A percentile compares a stretch with the other conserved stretches of the same genome.
These are phyloP conservation scores for Fusarium ramigenum DNA, from an alignment of 2,329 filamentous ascomycete species.

Conservation along the genomic window DNA sequence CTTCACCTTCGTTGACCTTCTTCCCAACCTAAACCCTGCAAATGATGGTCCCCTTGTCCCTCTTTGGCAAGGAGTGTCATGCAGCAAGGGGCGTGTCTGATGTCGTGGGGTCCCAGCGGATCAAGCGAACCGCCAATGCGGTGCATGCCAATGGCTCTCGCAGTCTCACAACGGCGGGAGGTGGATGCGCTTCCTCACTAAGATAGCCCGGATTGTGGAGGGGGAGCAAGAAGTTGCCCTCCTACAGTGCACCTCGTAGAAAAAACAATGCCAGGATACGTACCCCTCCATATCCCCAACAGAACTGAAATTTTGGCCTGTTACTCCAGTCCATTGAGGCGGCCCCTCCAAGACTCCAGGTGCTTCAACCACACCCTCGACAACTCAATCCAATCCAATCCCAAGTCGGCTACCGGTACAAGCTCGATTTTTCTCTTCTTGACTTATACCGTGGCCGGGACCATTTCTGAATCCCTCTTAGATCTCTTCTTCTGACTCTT, in stretches of 20 bases:
- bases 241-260: not conserved
- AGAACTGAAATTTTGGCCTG: conserved; percentile 52
- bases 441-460: conserved; percentile 45
- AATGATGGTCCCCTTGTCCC: conserved; percentile 31
- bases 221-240: conserved; percentile 29
- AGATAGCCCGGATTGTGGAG: conserved; percentile 40
- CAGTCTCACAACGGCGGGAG: conserved; percentile 37
- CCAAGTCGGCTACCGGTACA: conserved; percentile 33
- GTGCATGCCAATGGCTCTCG: conserved; percentile 42
- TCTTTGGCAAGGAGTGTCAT: conserved; percentile 31
- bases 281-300: conserved; percentile 53
- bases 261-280: conserved; percentile 41
- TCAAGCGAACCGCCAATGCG: conserved; percentile 43
- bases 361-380: conserved; percentile 39
- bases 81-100: conserved; percentile 37
- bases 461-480: conserved; percentile 39
- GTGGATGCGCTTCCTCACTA: conserved; percentile 36
- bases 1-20: conserved; percentile 34
- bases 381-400: conserved; percentile 22
- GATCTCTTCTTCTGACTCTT: conserved; percentile 38
- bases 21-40: conserved; percentile 34
- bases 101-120: conserved; percentile 42
- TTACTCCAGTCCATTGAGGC: conserved; percentile 41
- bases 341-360: conserved; percentile 41
- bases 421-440: conserved; percentile 41